Evolutionary conservation across 257 asterid species (phyloP).

Genomic region (Cordia subcordata): DNA sequence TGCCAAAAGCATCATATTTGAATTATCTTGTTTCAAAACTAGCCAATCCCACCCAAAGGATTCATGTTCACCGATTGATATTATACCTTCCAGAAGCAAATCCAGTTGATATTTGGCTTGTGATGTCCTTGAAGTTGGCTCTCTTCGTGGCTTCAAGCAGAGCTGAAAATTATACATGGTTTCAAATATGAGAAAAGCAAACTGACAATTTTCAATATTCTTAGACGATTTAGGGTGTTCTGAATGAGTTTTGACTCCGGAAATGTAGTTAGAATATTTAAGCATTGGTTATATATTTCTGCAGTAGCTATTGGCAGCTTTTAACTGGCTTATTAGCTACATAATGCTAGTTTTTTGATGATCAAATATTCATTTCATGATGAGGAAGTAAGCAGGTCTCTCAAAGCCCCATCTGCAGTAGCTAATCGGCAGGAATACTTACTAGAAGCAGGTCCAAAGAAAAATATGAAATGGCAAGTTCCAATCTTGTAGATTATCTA

Average conservation of each 20-base stretch:
- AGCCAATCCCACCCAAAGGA: neutral
- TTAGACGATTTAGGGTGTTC: no score
- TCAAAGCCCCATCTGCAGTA: no score
- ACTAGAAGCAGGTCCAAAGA: no score
- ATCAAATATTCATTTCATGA: no score
- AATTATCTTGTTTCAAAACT: neutral
- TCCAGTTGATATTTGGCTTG: conserved; percentile 59
- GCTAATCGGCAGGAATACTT: no score
- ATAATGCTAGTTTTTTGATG: no score
- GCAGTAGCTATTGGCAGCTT: neutral
- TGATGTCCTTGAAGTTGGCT: conserved; percentile 63
- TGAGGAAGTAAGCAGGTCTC: no score
- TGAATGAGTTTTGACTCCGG: neutral
- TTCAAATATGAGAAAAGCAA: no score
- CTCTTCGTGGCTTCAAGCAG: conserved; percentile 77
- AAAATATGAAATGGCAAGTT: no score
- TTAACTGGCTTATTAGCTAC: neutral
- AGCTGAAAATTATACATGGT: conserved; percentile 41
- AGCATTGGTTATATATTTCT: neutral
- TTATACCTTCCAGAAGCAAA: conserved; percentile 83
- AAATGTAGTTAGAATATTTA: conserved; percentile 3
- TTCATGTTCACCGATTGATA: neutral
- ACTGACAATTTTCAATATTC: no score
- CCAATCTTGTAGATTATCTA: no score
- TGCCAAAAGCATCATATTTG: neutral